A percentile compares a stretch with the other conserved stretches of the same genome.
Conservation (phyloP, 495 filamentous ascomycete species). For the Xylaria bambusicola region DNA sequence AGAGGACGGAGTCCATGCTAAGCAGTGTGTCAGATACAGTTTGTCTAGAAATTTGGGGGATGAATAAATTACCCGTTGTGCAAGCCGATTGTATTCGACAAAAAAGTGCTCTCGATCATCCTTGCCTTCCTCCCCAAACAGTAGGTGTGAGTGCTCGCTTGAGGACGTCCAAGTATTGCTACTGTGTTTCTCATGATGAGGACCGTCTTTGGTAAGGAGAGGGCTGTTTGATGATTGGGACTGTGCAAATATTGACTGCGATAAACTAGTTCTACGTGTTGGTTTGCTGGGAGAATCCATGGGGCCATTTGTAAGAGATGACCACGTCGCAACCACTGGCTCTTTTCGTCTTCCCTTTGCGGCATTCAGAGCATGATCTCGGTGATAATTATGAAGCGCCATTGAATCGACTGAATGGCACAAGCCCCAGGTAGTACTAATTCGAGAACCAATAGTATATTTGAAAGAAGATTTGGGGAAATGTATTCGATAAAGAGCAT, state of each 20-base stretch:
- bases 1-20: slow-evolving; percentile 46
- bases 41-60: not conserved
- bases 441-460: slow-evolving; percentile 6
- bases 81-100: slow-evolving; percentile 57
- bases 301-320: slow-evolving; percentile 5
- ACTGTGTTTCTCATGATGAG: slow-evolving; percentile 25
- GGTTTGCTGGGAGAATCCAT: not conserved
- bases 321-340: slow-evolving; percentile 12
- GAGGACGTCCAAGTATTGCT: slow-evolving; percentile 51
- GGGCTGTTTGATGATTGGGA: slow-evolving; percentile 20
- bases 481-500: not conserved
- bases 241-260: slow-evolving; percentile 26
- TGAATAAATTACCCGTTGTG: slow-evolving; percentile 42
- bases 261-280: slow-evolving; percentile 24
- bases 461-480: not conserved
- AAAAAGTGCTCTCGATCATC: slow-evolving; percentile 46
- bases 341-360: slow-evolving; percentile 19
- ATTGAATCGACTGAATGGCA: slow-evolving; percentile 8
- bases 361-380: slow-evolving; percentile 15
- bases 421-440: not conserved
- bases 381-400: slow-evolving; percentile 16
- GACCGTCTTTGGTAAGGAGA: not conserved
- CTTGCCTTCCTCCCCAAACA: slow-evolving; percentile 43
- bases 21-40: not conserved
- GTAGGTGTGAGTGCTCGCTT: slow-evolving; percentile 35